Evolutionary conservation across 495 filamentous ascomycete species (phyloP), one percentile per base, ranked within the genome.

Genomic region (Xylaria scruposa): DNA sequence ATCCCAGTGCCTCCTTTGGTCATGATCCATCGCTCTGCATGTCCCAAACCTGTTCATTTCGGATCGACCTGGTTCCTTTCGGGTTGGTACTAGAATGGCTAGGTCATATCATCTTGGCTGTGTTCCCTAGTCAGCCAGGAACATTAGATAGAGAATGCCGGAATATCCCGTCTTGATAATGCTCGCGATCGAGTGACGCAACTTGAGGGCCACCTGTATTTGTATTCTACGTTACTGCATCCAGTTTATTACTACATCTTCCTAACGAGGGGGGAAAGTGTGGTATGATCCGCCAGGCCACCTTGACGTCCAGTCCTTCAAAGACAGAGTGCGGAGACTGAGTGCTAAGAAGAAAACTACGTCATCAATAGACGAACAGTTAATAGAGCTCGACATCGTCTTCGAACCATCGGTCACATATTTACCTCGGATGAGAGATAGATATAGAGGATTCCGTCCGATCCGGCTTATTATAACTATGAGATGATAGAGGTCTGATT

Each of bases 51-150:
- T 76, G 65, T 47, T 77, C 77, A 77, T 77, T 70, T 74, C 77
- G 75, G 77, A 77, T 78, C 62, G 71, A 64, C 71, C 60, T 67
- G n/a, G 65, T 72, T 78, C 77, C 77, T 74, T 36, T 56, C 65
- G 62, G 54, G 67, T 61, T 21, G 4, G 26, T 31, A 33, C 31
- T 5, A 67, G 19, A 53, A 12, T 15, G 42, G 24, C 62, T 47
- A 17, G 42, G 42, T 15, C 40, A 46, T 64, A 4, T 62, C 60
- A 44, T 36, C 38, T 40, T 26, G 10, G 15, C 36, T 24, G 33
- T 6, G 21, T 44, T 4, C 8, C 38, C 40, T 65, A 33, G 62
- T 47, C 10, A 65, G 24, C 26, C 40, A 1, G 38, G 42, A 4
- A 33, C n/a, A 29, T n/a, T 63, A 44, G 60, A 21, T 24, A 63